Evolutionary conservation across 305 asterid genomes (phyloP).

Genomic region (Fraxinus paxiana): DNA sequence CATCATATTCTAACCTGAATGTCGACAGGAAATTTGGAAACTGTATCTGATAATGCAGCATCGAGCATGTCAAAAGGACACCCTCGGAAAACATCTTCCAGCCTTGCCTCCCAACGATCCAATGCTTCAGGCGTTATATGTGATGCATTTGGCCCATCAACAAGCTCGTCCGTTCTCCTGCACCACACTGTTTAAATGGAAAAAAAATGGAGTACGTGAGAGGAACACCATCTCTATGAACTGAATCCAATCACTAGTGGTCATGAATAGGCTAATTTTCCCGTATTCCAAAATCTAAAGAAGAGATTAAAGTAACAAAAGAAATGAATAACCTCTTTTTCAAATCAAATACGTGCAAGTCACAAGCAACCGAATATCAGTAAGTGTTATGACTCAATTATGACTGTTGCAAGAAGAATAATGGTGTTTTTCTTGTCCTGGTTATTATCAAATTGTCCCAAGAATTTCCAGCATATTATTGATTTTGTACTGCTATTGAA

Average conservation of each 20-base stretch:
- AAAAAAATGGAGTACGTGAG: background rate
- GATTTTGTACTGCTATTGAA: background rate
- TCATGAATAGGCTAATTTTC: background rate
- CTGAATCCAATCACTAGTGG: background rate
- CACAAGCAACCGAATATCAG: background rate
- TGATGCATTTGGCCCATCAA: constrained; percentile 98
- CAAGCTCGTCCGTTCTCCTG: constrained; percentile 94
- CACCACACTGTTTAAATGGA: constrained; percentile 70
- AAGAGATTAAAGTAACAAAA: background rate
- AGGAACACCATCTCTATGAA: background rate
- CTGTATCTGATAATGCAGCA: constrained; percentile 90
- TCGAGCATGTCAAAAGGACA: constrained; percentile 94
- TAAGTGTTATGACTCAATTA: background rate
- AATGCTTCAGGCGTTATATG: constrained; percentile 85
- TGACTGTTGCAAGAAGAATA: background rate
- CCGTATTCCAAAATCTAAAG: background rate
- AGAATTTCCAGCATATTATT: background rate
- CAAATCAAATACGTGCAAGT: background rate
- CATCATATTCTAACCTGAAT: constrained; percentile 60
- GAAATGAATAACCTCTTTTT: background rate
- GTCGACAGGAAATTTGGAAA: constrained; percentile 70
- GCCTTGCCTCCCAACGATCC: constrained; percentile 87
- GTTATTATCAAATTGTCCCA: background rate
- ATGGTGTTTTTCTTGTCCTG: background rate
- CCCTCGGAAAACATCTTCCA: constrained; percentile 77